Base-by-base conservation (phyloP, 108 stramenopile species). In the Discostella pseudostelligera region DNA sequence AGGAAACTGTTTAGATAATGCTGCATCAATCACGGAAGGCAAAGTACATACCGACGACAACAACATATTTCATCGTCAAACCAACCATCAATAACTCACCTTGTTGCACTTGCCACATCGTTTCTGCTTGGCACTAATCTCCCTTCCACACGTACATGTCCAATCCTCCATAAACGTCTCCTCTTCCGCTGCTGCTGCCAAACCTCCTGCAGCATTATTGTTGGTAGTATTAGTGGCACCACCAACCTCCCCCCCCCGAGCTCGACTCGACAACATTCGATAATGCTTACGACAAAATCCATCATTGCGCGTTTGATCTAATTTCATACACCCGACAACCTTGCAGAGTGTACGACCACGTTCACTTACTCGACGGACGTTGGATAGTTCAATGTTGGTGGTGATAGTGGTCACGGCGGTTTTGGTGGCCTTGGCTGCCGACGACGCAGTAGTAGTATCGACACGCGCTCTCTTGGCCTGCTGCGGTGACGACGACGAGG, bases 201-300 rank as follows among this genome's bases (percentile, higher is more conserved):
- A 25, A 7, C 25, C 24, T 4, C 24, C 50, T 2, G 0, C 26
- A 13, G 8, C 10, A 24, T 10, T 51, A 1, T 26, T 26, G 13
- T 25, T 25, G 8, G 13, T 13, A 13, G 21, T 24, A 25, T 51
- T 24, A 9, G 25, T 24, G 25, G 25, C 50, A 24, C 17, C 16
- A 20, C 17, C 62, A 11, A 43, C 36, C 44, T 2, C 7, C 29
- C 7, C 8, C 14, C 26, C 17, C 28, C 55, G 45, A 22, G 20
- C 19, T 8, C 43, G 1, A 21, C 29, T 25, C 29, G 44, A n/a
- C n/a, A 55, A 53, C 37, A 62, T 51, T 49, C 65, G 65, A 47
- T 39, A 70, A 49, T 78, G 76, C 35, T 39, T 43, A 5, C 69
- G 57, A 37, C 76, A 78, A 26, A 66, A 78, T 29, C 76, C 76